Evolutionary conservation across 306 rosid genomes (phyloP).

Genomic region (Datisca glomerata): DNA sequence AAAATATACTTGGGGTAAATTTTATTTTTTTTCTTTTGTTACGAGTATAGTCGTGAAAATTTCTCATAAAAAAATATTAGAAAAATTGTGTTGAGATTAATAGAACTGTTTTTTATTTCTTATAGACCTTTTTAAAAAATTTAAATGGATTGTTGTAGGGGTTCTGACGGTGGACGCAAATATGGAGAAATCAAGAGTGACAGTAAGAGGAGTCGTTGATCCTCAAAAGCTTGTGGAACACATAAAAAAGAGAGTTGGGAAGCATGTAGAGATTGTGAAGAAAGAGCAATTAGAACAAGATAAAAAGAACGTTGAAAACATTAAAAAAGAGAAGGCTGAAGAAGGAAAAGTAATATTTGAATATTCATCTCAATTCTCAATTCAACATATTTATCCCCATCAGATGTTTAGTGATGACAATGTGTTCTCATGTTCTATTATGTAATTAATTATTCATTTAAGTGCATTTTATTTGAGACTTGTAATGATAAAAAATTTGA

Average conservation of each 20-base stretch:
- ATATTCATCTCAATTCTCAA: constrained; percentile 51
- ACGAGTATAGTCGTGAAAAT: too few relatives aligned
- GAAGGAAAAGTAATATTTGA: background rate
- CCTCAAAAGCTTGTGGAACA: constrained; percentile 22
- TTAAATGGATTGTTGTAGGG: constrained; percentile 27
- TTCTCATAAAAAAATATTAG: too few relatives aligned
- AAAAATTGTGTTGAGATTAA: too few relatives aligned
- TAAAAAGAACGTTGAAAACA: background rate
- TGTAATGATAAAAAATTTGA: background rate
- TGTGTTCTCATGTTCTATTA: constrained; percentile 48
- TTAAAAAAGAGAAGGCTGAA: background rate
- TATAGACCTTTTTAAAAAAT: too few relatives aligned
- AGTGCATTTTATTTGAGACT: background rate
- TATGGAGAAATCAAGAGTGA: constrained; percentile 38
- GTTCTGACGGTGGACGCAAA: constrained; percentile 38
- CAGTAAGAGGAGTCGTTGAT: constrained; percentile 47
- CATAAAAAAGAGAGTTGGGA: constrained; percentile 38
- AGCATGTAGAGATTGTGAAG: constrained; percentile 41
- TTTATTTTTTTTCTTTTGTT: too few relatives aligned
- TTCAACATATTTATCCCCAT: constrained; percentile 24
- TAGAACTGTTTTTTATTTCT: too few relatives aligned
- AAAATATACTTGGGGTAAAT: too few relatives aligned
- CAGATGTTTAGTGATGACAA: constrained; percentile 71
- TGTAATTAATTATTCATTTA: constrained; percentile 21
- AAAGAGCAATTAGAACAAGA: constrained; percentile 9